Conservation (phyloP, 106 monocot species). For the Dendrobium chrysotoxum region DNA sequence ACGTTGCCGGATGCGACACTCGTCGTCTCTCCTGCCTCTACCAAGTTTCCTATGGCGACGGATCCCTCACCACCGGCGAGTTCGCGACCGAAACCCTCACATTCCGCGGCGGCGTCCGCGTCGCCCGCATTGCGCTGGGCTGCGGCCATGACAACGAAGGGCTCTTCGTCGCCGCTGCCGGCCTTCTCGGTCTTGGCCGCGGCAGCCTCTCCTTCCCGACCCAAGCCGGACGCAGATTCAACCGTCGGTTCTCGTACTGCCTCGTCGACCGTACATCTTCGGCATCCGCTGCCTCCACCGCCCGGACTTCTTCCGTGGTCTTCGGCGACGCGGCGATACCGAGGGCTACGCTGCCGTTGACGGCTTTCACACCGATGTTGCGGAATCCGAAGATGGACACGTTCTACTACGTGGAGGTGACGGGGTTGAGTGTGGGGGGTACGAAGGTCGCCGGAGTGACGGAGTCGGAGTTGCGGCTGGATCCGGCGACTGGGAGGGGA, state of each 20-base stretch:
- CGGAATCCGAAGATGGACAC: slow-evolving; percentile 54
- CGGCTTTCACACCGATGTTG: slow-evolving; percentile 56
- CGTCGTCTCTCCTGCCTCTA: slow-evolving; percentile 37
- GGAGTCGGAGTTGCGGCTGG: slow-evolving; percentile 35
- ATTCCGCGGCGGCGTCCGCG: slow-evolving; percentile 33
- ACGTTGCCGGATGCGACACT: slow-evolving; percentile 39
- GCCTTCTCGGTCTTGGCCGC: slow-evolving; percentile 69
- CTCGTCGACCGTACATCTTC: slow-evolving; percentile 62
- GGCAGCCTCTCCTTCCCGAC: slow-evolving; percentile 64
- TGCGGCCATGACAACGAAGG: slow-evolving; percentile 85
- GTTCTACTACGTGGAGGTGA: slow-evolving; percentile 75
- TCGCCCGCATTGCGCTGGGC: slow-evolving; percentile 43
- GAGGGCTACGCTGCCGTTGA: slow-evolving; percentile 1
- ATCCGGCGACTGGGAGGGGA: slow-evolving; percentile 52
- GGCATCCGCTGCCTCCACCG: neutral
- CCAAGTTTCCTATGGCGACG: slow-evolving; percentile 76
- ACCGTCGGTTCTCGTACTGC: slow-evolving; percentile 63
- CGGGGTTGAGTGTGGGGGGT: slow-evolving; percentile 71
- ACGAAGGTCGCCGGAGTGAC: slow-evolving; percentile 33
- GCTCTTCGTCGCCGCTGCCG: slow-evolving; percentile 65
- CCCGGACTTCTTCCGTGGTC: slow-evolving; percentile 40
- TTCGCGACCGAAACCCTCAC: slow-evolving; percentile 58
- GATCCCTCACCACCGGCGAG: slow-evolving; percentile 54
- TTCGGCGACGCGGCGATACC: slow-evolving; percentile 49
- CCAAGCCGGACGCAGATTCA: slow-evolving; percentile 43